phyloP scores from a whole-genome alignment of 495 filamentous ascomycete genomes.

The Parathielavia appendiculata region DNA sequence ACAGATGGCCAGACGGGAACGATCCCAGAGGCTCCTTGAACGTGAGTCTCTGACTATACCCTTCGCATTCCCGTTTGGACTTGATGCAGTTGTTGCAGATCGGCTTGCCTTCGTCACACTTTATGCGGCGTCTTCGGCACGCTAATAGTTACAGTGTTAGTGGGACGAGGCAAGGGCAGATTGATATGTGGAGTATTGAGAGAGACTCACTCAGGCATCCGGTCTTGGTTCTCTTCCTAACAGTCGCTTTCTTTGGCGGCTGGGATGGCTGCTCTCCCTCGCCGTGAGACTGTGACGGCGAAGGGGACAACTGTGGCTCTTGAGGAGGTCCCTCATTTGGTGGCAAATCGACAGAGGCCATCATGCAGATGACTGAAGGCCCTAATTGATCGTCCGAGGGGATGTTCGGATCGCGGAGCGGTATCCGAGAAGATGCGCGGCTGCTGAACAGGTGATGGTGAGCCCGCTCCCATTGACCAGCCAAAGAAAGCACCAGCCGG shows the following conservation, averaged over 20 bases:
- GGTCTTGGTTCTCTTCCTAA: constrained; percentile 88
- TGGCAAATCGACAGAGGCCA: constrained; percentile 5
- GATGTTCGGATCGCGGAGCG: background rate
- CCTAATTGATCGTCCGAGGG: background rate
- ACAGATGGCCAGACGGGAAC: constrained; percentile 32
- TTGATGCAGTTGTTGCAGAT: constrained; percentile 89
- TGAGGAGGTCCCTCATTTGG: constrained; percentile 6
- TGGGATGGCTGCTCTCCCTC: constrained; percentile 31
- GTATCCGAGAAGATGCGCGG: background rate
- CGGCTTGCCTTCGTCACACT: constrained; percentile 93
- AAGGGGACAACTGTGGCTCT: constrained; percentile 16
- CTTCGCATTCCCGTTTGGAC: constrained; percentile 88
- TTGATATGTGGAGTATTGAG: constrained; percentile 1
- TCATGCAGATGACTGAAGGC: background rate
- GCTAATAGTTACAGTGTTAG: constrained; percentile 47
- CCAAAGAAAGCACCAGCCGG: background rate
- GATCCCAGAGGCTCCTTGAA: constrained; percentile 83
- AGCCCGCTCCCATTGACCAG: background rate
- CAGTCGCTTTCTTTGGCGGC: constrained; percentile 30
- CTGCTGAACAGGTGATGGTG: background rate
- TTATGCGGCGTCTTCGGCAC: constrained; percentile 91
- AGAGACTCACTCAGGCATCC: constrained; percentile 80
- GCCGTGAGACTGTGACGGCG: constrained; percentile 4
- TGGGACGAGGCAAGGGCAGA: background rate
- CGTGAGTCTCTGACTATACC: constrained; percentile 85